Evolutionary conservation across 2,329 filamentous ascomycete genomes (phyloP).

Genomic region (Aspergillus oerlinghausenensis): DNA sequence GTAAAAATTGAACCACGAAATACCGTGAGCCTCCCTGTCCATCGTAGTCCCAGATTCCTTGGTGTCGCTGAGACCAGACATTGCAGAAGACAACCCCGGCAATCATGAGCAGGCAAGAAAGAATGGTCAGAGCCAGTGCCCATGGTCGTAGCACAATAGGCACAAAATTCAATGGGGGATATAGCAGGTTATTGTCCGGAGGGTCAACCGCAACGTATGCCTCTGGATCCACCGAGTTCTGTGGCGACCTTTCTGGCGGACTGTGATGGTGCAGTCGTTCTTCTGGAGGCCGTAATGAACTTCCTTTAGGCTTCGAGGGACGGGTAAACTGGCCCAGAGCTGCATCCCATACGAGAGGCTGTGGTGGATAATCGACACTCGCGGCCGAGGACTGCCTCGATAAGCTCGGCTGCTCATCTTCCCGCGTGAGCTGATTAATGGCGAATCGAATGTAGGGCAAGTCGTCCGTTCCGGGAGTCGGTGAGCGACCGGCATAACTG

Average conservation of each 20-base stretch:
- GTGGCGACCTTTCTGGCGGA: slow-evolving; percentile 8
- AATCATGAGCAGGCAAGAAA: slow-evolving; percentile 65
- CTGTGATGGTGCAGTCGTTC: slow-evolving; percentile 4
- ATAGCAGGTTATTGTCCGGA: slow-evolving; percentile 40
- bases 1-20: slow-evolving; percentile 81
- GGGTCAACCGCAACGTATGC: slow-evolving; percentile 47
- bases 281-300: slow-evolving; percentile 24
- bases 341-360: slow-evolving; percentile 47
- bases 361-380: slow-evolving; percentile 46
- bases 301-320: slow-evolving; percentile 25
- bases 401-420: slow-evolving; percentile 58
- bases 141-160: slow-evolving; percentile 66
- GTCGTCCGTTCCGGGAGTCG: slow-evolving; percentile 76
- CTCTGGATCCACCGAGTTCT: slow-evolving; percentile 30
- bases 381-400: slow-evolving; percentile 47
- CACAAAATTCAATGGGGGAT: slow-evolving; percentile 61
- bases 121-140: slow-evolving; percentile 58
- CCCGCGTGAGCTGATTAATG: slow-evolving; percentile 76
- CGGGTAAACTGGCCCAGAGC: slow-evolving; percentile 42
- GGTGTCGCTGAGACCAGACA: slow-evolving; percentile 58
- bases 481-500: slow-evolving; percentile 36
- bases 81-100: slow-evolving; percentile 68
- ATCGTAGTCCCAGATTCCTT: slow-evolving; percentile 64
- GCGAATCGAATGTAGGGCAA: slow-evolving; percentile 86
- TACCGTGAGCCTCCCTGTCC: slow-evolving; percentile 69